Conservation (phyloP, 768 basidiomycete genomes). For the Pholiota molesta region DNA sequence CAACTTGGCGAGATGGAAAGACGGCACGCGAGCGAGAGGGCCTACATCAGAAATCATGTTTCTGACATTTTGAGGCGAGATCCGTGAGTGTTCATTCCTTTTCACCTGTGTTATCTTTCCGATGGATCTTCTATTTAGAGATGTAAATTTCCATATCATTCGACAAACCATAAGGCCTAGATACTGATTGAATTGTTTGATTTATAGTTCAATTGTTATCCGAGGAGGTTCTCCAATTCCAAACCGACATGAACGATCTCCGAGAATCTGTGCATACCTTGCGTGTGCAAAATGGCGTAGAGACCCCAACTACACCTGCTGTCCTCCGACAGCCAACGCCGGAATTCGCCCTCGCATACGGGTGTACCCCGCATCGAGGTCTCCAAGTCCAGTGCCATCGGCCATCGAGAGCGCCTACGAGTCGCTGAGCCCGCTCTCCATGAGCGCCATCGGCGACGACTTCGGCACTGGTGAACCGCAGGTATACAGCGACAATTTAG, state of each 20-base stretch:
- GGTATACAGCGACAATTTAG: background rate
- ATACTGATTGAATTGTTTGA: background rate
- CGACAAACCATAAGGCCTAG: background rate
- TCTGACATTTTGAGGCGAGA: background rate
- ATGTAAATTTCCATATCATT: background rate
- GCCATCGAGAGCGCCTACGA: background rate
- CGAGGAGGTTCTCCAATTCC: slow-evolving; percentile 11
- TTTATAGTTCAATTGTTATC: slow-evolving; percentile 8
- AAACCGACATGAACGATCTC: slow-evolving; percentile 11
- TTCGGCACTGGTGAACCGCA: background rate
- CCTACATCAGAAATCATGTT: background rate
- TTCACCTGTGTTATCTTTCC: background rate
- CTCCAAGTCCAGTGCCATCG: background rate
- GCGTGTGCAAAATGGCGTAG: background rate
- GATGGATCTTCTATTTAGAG: background rate
- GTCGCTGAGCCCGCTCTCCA: background rate
- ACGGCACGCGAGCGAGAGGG: background rate
- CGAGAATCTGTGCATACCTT: background rate
- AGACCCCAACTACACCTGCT: too few species aligned
- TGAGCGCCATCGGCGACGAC: background rate
- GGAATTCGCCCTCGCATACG: background rate
- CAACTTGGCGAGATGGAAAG: background rate
- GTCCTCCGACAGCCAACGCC: background rate
- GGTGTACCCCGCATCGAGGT: background rate
- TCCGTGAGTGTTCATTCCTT: background rate